A percentile compares a stretch with the other conserved stretches of the same genome.
phyloP scores from a whole-genome alignment of 805 yeast genomes.

The Pichia insulana region DNA sequence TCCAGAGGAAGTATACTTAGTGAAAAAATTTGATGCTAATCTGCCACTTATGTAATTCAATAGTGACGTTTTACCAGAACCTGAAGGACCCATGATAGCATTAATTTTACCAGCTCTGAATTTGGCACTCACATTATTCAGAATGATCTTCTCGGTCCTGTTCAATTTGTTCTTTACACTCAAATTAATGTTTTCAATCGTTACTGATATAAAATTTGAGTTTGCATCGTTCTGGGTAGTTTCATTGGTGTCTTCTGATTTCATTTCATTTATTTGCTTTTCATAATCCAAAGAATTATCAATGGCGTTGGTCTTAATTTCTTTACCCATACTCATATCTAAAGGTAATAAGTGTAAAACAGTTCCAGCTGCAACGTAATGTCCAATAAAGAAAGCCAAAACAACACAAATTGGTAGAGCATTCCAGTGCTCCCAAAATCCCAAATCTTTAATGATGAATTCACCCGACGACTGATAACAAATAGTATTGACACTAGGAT shows the following conservation, averaged over 20 bases:
- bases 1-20: conserved; percentile 32
- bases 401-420: conserved; percentile 54
- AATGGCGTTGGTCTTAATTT: conserved; percentile 13
- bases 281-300: conserved; percentile 13
- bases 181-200: conserved; percentile 17
- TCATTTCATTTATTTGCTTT: background rate
- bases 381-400: conserved; percentile 51
- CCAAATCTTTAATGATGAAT: conserved; percentile 45
- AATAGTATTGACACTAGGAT: conserved; percentile 22
- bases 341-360: conserved; percentile 41
- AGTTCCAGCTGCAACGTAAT: conserved; percentile 39
- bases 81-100: conserved; percentile 77
- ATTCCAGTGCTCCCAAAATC: conserved; percentile 57
- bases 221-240: background rate
- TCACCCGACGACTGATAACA: conserved; percentile 48
- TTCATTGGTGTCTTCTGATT: background rate
- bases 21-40: conserved; percentile 28
- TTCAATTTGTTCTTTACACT: conserved; percentile 18
- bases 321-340: conserved; percentile 43
- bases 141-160: conserved; percentile 24
- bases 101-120: conserved; percentile 52
- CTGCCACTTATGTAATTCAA: conserved; percentile 58
- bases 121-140: conserved; percentile 39
- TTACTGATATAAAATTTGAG: conserved; percentile 11
- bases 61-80: conserved; percentile 68